Evolutionary conservation across 2,329 filamentous ascomycete genomes (phyloP).

Genomic region (Lasiodiplodia sp.): DNA sequence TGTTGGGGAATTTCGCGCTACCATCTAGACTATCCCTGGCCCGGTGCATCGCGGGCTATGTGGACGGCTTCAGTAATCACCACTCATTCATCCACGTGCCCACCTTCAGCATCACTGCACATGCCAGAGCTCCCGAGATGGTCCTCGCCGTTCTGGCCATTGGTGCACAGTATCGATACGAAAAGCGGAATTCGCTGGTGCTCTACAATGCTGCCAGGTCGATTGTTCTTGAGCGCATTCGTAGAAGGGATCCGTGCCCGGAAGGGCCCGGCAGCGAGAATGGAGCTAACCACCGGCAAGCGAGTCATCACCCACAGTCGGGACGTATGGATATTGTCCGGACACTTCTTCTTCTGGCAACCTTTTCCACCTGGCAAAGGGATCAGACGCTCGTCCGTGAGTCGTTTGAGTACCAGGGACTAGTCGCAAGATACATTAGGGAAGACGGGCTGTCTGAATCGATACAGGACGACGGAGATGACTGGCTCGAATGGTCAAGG

Average conservation of each 20-base stretch:
- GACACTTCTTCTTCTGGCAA: constrained; percentile 14
- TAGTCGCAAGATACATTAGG: constrained; percentile 6
- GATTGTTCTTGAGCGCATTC: constrained; percentile 16
- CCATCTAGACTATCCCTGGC: constrained; percentile 17
- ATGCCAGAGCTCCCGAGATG: not conserved
- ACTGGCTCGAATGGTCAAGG: constrained; percentile 12
- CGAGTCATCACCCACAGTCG: not conserved
- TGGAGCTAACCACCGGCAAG: constrained; percentile 32
- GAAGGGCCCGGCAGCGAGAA: not conserved
- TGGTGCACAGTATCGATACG: constrained; percentile 24
- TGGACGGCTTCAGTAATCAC: constrained; percentile 23
- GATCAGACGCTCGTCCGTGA: constrained; percentile 14
- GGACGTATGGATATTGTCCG: constrained; percentile 35
- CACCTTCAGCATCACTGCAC: constrained; percentile 11
- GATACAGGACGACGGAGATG: not conserved
- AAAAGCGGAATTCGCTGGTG: not conserved
- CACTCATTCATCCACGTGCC: constrained; percentile 21
- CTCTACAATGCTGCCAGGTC: constrained; percentile 18
- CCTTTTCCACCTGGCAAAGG: constrained; percentile 10
- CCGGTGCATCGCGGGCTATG: constrained; percentile 16
- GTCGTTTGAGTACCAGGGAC: constrained; percentile 15
- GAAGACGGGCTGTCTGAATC: constrained; percentile 11
- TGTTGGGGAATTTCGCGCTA: constrained; percentile 1
- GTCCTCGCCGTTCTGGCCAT: constrained; percentile 13
- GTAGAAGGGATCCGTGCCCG: not conserved